These are phyloP conservation scores for Raphanus raphanistrum DNA, from an alignment of 345 rosid genomes.

Conservation along the genomic window DNA sequence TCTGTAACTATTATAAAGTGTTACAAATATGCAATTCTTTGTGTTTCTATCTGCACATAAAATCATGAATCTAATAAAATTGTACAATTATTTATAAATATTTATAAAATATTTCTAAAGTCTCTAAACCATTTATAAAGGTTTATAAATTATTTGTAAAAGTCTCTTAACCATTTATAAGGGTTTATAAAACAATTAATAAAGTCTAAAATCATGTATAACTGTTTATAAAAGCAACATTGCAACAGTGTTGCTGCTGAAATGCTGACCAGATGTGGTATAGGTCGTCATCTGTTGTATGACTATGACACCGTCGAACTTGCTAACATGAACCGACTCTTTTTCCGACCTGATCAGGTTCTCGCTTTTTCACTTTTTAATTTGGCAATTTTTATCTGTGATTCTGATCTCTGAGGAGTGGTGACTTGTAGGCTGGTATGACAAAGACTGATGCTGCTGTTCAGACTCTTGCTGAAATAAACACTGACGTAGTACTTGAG, in stretches of 20 bases:
- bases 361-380: neutral
- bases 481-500: conserved; percentile 89
- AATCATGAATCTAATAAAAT: no score
- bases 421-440: conserved; percentile 67
- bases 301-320: conserved; percentile 94
- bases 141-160: no score
- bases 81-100: no score
- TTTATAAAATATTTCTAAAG: no score
- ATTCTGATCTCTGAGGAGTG: conserved; percentile 1
- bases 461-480: conserved; percentile 90
- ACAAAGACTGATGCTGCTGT: conserved; percentile 95
- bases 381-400: neutral
- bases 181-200: no score
- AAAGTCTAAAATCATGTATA: no score
- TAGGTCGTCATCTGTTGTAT: conserved; percentile 90
- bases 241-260: conserved; percentile 99
- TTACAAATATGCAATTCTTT: no score
- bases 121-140: no score
- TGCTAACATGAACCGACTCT: conserved; percentile 95
- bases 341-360: conserved; percentile 97
- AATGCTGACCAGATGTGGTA: conserved; percentile 97
- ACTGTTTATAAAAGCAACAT: no score
- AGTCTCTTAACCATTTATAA: no score
- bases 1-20: no score
- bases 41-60: no score